Base-by-base conservation (phyloP, 176 grass and related monocot species). In the Lolium perenne region DNA sequence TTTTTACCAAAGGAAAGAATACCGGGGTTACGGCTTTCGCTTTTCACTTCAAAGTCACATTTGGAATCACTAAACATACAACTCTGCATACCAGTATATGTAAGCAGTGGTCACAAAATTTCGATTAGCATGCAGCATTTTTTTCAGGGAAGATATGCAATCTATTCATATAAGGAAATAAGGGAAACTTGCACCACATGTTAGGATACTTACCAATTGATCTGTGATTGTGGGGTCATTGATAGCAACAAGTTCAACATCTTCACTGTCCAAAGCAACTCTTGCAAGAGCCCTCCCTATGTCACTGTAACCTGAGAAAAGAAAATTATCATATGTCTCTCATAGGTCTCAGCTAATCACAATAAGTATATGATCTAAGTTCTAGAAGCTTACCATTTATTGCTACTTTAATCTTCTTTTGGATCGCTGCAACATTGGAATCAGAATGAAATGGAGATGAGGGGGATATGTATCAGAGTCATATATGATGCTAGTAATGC, bases 1-100 rank as follows among this genome's bases (percentile, higher is more conserved):
- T 73, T 16, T 35, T 66, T 2, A 13, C 64, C 64, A 67, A 67
- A 67, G 6, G 2, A 67, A 48, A 25, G n/a, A 48, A 73, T 73
- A 48, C 5, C n/a, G 12, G 43, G 45, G n/a, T 4, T 48, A 5
- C 71, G 32, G 32, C 32, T 35, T 35, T 35, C 3, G 11, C 22
- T 73, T 73, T 73, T 73, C 45, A 73, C 71, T 73, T 13, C 45
- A 15, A 73, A 73, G n/a, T 73, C 71, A 22, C 71, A 73, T 49
- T 23, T 73, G 13, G 5, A 66, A 66, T 73, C 43, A n/a, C n/a
- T 48, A 73, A 73, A 73, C 71, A 73, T 73, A 49, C 71, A 73
- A 73, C 71, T 73, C 43, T 73, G n/a, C 43, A 49, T 73, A 73
- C 41, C 40, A 71, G 10, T 46, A 71, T 46, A 71, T 71, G 18